Evolutionary conservation across 768 basidiomycete species (phyloP).

Genomic region (Calocybe indica): DNA sequence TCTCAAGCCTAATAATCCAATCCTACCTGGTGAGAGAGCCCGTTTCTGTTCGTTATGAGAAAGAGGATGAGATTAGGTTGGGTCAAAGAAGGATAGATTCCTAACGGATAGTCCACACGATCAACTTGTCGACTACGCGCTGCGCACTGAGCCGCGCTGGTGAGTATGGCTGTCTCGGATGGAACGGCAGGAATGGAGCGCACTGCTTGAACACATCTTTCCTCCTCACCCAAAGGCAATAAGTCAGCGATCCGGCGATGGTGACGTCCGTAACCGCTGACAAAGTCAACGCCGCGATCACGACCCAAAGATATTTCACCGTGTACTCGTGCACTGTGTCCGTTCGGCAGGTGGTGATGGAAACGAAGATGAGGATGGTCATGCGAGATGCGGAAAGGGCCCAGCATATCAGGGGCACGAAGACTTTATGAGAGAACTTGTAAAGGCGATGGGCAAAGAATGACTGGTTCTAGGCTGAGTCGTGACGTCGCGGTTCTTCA

Average conservation of each 20-base stretch:
- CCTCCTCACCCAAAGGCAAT: constrained; percentile 3
- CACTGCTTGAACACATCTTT: constrained; percentile 4
- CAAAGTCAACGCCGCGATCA: constrained; percentile 2
- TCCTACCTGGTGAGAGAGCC: constrained; percentile 10
- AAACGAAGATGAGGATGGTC: constrained; percentile 1
- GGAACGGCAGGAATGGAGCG: not conserved
- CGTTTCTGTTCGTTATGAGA: constrained; percentile 4
- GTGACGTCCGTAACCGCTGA: constrained; percentile 5
- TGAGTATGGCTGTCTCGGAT: not conserved
- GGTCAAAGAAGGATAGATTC: not conserved
- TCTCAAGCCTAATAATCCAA: not conserved
- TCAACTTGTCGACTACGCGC: constrained; percentile 7
- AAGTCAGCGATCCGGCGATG: constrained; percentile 5
- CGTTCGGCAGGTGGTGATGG: constrained; percentile 6
- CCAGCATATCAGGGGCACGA: constrained; percentile 7
- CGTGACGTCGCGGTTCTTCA: not conserved
- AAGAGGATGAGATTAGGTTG: not conserved
- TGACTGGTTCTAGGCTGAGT: not conserved
- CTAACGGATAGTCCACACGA: constrained; percentile 11
- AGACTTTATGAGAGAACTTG: constrained; percentile 1
- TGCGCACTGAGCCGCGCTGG: not conserved
- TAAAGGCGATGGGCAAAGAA: constrained; percentile 11
- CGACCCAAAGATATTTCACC: constrained; percentile 5
- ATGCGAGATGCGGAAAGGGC: constrained; percentile 4
- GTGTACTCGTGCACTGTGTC: constrained; percentile 1